Base-by-base conservation (phyloP, 768 basidiomycete species). In the Tylopilus cervinicoccineus region DNA sequence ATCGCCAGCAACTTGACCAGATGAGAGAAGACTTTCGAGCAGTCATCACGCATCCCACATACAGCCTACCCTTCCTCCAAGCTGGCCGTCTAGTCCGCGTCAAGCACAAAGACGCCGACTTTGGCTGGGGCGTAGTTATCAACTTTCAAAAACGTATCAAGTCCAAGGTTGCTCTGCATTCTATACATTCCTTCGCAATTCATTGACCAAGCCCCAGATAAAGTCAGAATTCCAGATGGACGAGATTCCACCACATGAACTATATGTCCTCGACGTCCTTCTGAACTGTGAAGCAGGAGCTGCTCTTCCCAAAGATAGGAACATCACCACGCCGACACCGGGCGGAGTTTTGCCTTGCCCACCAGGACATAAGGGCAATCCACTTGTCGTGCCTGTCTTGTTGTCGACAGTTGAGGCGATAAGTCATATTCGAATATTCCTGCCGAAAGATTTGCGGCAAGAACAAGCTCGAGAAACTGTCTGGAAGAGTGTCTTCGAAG, bases 91-190 rank as follows among this genome's bases (percentile, higher is more conserved):
- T 98, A n/a, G 88, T 98, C 40, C 88, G 88, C 61, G 79, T 99
- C 58, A 88, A 88, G 62, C 79, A 96, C 64, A 81, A 85, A 53
- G 84, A 87, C 32, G 71, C 84, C 13, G 88, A 99, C 68, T 98
- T 95, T 66, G 95, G 95, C 10, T 98, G 96, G 96, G 95, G 95
- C 32, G 80, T 93, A 36, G 81, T 98, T 43, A 79, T 97, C 61
- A 94, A 93, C 64, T 97, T 84, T 61, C 85, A 89, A 63, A 96
- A 96, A 67, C 81, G 93, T 0, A 57, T 84, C 19, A 80, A 84
- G n/a, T 78, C 87, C 14, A 95, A 93, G 74, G 91, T 84, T 52
- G 20, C 71, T 57, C 5, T 40, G 1, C 5, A 1, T 24, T 37
- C 20, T 37, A 29, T 33, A 26, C 20, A 0, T 14, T 40, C 20